These are phyloP conservation scores for Mucuna pruriens DNA, from an alignment of 306 rosid genomes.

Conservation along the genomic window DNA sequence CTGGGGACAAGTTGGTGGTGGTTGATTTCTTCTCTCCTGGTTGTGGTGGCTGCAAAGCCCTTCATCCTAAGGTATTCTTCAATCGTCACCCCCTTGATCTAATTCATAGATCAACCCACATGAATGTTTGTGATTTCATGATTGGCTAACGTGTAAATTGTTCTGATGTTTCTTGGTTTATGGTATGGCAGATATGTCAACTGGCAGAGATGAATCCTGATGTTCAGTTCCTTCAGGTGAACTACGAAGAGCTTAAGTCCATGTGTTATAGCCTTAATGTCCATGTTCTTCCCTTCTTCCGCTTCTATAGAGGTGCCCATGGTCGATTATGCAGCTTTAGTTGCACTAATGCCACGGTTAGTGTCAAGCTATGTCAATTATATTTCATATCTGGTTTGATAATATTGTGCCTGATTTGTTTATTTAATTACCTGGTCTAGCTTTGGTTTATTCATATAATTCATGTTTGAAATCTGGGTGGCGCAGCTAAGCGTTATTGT, in stretches of 20 bases:
- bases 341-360: constrained; percentile 95
- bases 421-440: constrained; percentile 2
- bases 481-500: neutral
- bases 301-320: constrained; percentile 88
- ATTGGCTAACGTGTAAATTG: neutral
- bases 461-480: constrained; percentile 4
- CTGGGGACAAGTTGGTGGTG: constrained; percentile 80
- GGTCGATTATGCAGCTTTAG: constrained; percentile 93
- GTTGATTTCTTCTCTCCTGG: constrained; percentile 94
- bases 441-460: constrained; percentile 26
- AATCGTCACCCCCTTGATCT: neutral
- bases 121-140: neutral
- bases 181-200: constrained; percentile 71
- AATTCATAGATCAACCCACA: neutral
- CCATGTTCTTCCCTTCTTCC: constrained; percentile 90
- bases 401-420: neutral
- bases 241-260: constrained; percentile 82
- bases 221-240: constrained; percentile 77
- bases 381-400: neutral
- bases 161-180: constrained; percentile 29
- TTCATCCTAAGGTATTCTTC: constrained; percentile 83
- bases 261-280: constrained; percentile 91
- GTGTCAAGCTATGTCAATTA: constrained; percentile 33
- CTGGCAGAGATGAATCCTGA: constrained; percentile 87
- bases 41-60: constrained; percentile 97